Percentiles rank a stretch among this genome's conserved stretches.
phyloP scores from a whole-genome alignment of 83 land plant genomes.

The Picea abies region DNA sequence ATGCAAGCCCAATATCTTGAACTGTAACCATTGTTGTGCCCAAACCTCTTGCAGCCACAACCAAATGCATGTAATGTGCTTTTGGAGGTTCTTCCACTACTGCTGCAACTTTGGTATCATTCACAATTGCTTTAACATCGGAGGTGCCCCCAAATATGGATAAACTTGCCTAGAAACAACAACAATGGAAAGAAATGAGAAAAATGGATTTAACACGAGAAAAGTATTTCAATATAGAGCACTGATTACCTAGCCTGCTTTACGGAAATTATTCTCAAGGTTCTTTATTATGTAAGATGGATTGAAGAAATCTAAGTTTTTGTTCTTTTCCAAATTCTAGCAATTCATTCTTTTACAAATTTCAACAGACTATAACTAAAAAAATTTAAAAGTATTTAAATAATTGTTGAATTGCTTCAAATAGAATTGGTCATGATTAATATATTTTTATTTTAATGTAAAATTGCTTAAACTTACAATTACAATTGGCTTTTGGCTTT shows the following conservation, averaged over 20 bases:
- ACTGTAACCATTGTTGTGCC: conserved; percentile 69
- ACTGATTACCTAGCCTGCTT: not conserved
- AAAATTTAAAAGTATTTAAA: not conserved
- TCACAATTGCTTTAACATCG: conserved; percentile 48
- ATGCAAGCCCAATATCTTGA: conserved; percentile 62
- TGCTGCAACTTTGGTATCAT: conserved; percentile 63
- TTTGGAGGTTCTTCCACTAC: conserved; percentile 37
- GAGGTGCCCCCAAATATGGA: conserved; percentile 72
- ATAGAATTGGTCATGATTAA: not conserved
- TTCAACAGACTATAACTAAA: too few species aligned
- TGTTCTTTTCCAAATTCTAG: not conserved
- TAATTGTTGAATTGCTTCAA: not conserved
- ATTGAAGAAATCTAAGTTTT: not conserved
- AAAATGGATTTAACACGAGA: not conserved
- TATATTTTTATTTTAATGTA: not conserved
- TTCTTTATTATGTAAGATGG: not conserved
- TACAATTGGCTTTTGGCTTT: not conserved
- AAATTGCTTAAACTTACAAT: not conserved
- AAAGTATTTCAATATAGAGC: not conserved
- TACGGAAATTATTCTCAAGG: not conserved
- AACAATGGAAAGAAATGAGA: not conserved
- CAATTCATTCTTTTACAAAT: not conserved
- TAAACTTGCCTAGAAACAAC: conserved; percentile 41
- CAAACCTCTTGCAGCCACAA: conserved; percentile 51
- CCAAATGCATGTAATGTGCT: conserved; percentile 33